Percentiles rank a stretch among this genome's conserved stretches.
Evolutionary conservation across 2,329 filamentous ascomycete species (phyloP).

Genomic region (Alternaria sp.): DNA sequence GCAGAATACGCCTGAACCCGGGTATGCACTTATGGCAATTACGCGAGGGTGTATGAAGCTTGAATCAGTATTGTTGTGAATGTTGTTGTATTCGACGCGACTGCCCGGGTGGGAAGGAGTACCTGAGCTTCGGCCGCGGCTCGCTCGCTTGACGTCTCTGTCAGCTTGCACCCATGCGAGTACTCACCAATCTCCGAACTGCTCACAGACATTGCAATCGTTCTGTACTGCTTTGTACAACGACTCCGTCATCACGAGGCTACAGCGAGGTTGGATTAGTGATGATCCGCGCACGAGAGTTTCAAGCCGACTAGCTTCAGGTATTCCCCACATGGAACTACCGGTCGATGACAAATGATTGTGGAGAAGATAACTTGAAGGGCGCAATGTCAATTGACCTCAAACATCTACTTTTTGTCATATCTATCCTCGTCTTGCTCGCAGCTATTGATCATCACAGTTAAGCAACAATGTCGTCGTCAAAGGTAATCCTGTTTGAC

Average conservation of each 20-base stretch:
- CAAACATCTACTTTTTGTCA: background rate
- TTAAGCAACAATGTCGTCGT: constrained; percentile 28
- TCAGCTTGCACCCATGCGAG: background rate
- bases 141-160: background rate
- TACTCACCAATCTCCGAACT: background rate
- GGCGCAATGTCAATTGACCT: background rate
- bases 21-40: background rate
- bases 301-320: constrained; percentile 1
- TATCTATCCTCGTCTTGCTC: background rate
- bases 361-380: constrained; percentile 2
- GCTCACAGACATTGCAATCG: background rate
- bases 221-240: background rate
- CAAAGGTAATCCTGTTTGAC: constrained; percentile 67
- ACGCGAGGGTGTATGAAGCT: background rate
- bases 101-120: background rate
- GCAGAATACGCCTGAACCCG: background rate
- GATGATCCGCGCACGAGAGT: constrained; percentile 1
- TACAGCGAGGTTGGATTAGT: background rate
- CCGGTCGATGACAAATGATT: constrained; percentile 8
- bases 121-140: background rate
- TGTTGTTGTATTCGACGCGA: background rate
- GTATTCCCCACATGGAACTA: constrained; percentile 1
- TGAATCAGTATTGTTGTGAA: background rate
- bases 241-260: background rate
- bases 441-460: background rate